Conservation (phyloP, 2,329 filamentous ascomycete species). For the Diplodia intermedia region DNA sequence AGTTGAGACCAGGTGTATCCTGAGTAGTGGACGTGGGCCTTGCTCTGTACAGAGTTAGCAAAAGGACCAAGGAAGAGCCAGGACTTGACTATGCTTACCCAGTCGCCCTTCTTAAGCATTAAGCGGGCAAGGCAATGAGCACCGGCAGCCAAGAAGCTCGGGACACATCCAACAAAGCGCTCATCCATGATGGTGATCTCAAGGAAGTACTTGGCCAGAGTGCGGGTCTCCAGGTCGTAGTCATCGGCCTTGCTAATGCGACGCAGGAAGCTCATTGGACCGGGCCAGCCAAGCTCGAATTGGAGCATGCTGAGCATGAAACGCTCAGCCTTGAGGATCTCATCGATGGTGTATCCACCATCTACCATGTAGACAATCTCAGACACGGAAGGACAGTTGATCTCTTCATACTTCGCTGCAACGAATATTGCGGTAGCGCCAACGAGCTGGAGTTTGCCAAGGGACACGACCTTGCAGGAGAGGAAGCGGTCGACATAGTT, state of each 20-base stretch:
- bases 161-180: conserved; percentile 88
- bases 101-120: conserved; percentile 89
- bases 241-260: conserved; percentile 98
- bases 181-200: conserved; percentile 98
- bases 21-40: conserved; percentile 87
- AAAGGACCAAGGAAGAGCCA: not conserved
- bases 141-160: conserved; percentile 88
- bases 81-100: conserved; percentile 68
- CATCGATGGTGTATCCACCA: conserved; percentile 83
- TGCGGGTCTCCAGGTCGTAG: conserved; percentile 94
- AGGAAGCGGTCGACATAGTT: conserved; percentile 99
- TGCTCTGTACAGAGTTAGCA: conserved; percentile 65
- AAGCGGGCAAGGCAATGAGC: conserved; percentile 90
- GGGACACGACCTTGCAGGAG: conserved; percentile 90
- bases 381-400: conserved; percentile 92
- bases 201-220: conserved; percentile 95
- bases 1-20: conserved; percentile 90
- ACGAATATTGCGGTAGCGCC: conserved; percentile 95
- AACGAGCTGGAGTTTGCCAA: conserved; percentile 93
- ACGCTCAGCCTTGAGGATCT: conserved; percentile 95
- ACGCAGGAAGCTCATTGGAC: conserved; percentile 96
- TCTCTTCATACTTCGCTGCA: conserved; percentile 98
- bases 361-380: conserved; percentile 99
- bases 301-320: conserved; percentile 98
- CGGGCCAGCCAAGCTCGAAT: conserved; percentile 97